Evolutionary conservation across 2,329 filamentous ascomycete species (phyloP).

Genomic region (Zasmidium cellare): DNA sequence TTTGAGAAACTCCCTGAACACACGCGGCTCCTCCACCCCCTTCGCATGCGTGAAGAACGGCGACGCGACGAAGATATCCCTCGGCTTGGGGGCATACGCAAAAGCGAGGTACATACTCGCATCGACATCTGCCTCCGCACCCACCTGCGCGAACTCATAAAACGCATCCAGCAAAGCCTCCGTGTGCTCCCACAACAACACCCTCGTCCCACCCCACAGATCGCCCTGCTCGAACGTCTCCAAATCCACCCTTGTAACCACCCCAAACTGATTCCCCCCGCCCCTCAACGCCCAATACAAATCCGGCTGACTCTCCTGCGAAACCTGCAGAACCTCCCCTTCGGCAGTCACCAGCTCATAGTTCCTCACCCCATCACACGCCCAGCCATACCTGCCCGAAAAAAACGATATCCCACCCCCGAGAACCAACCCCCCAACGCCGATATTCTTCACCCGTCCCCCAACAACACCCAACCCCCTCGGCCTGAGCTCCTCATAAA

Average conservation of each 20-base stretch:
- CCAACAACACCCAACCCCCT: constrained; percentile 23
- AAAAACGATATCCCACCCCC: constrained; percentile 36
- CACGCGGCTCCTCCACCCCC: background rate
- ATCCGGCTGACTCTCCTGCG: constrained; percentile 22
- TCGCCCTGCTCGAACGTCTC: constrained; percentile 19
- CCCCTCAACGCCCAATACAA: constrained; percentile 27
- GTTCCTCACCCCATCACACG: constrained; percentile 28
- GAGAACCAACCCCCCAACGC: constrained; percentile 30
- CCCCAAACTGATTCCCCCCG: constrained; percentile 32
- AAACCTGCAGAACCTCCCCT: constrained; percentile 27
- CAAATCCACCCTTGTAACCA: constrained; percentile 30
- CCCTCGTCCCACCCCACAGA: constrained; percentile 16
- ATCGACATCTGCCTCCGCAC: background rate
- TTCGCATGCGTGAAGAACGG: background rate
- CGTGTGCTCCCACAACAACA: background rate
- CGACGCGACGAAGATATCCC: background rate
- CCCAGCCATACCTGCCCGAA: constrained; percentile 26
- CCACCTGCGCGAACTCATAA: constrained; percentile 1
- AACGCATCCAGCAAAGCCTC: constrained; percentile 14
- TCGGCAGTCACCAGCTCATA: constrained; percentile 31
- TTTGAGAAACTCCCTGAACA: background rate
- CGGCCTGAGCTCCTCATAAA: constrained; percentile 21
- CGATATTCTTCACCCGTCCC: constrained; percentile 27
- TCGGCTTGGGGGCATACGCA: constrained; percentile 2
- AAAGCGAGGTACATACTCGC: background rate